These are phyloP conservation scores for Cubamyces lactineus DNA, from an alignment of 768 basidiomycete species.

Conservation along the genomic window DNA sequence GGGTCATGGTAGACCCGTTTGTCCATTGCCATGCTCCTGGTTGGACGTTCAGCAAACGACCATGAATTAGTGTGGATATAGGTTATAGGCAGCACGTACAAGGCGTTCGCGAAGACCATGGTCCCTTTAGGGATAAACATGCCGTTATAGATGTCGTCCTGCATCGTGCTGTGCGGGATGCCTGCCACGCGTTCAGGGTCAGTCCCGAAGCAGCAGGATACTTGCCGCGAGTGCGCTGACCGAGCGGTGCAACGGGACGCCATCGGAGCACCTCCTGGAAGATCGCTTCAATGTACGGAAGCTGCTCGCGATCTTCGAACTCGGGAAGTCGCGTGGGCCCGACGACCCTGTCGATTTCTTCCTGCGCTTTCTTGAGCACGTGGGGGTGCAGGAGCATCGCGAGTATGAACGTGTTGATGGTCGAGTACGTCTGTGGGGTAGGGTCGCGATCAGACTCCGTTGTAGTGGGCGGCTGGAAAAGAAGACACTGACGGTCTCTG, in stretches of 20 bases:
- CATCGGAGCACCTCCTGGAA: constrained; percentile 20
- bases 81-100: constrained; percentile 11
- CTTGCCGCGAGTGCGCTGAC: neutral
- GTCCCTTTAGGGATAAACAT: constrained; percentile 32
- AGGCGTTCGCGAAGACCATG: constrained; percentile 30
- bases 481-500: constrained; percentile 12
- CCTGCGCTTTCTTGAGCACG: constrained; percentile 18
- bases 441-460: neutral
- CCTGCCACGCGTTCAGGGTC: constrained; percentile 9
- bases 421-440: constrained; percentile 18
- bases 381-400: constrained; percentile 23
- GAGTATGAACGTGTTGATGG: constrained; percentile 24
- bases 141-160: constrained; percentile 33
- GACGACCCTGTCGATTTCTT: constrained; percentile 19
- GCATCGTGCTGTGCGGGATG: constrained; percentile 27
- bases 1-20: constrained; percentile 45
- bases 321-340: constrained; percentile 18
- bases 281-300: constrained; percentile 23
- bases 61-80: too few relatives aligned
- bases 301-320: constrained; percentile 22
- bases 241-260: constrained; percentile 10
- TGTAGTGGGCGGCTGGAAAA: neutral
- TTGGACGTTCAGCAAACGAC: too few relatives aligned
- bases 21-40: constrained; percentile 35
- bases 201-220: neutral